These are phyloP conservation scores for Neurospora tetraspora DNA, from an alignment of 495 filamentous ascomycete genomes.

Conservation along the genomic window DNA sequence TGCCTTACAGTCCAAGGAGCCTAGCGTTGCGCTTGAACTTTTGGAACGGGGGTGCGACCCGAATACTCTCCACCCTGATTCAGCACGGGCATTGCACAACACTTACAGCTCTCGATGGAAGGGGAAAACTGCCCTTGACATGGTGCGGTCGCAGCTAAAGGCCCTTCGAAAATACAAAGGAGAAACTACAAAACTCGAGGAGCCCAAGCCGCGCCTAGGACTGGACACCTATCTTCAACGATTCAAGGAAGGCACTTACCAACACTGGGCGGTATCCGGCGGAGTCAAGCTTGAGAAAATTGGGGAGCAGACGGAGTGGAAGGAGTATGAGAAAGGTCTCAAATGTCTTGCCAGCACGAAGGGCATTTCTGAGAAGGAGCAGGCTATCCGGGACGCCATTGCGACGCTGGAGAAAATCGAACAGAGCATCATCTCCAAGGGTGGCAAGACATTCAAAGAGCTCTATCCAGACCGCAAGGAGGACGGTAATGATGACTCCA, in stretches of 20 bases:
- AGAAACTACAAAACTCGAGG: conserved; percentile 1
- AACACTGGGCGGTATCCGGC: conserved; percentile 36
- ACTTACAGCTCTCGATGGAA: conserved; percentile 3
- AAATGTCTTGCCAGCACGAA: conserved; percentile 8
- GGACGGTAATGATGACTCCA: background rate
- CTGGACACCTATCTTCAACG: conserved; percentile 33
- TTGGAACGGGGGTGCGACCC: conserved; percentile 49
- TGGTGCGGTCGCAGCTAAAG: conserved; percentile 40
- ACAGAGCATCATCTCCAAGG: conserved; percentile 37
- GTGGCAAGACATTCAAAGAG: conserved; percentile 55
- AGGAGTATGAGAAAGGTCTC: conserved; percentile 25
- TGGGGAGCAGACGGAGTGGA: conserved; percentile 8
- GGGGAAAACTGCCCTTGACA: conserved; percentile 45
- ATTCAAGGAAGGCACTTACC: conserved; percentile 41
- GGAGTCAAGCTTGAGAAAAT: conserved; percentile 16
- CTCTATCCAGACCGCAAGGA: conserved; percentile 43
- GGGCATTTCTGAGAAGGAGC: conserved; percentile 41
- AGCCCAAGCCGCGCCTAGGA: conserved; percentile 12
- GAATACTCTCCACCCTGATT: conserved; percentile 33
- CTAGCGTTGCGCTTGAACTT: conserved; percentile 43
- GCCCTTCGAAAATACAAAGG: conserved; percentile 34
- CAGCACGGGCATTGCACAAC: conserved; percentile 23
- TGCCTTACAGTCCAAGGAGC: conserved; percentile 42
- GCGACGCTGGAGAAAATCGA: conserved; percentile 44
- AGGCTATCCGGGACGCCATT: conserved; percentile 37